Evolutionary conservation across 1,139 yeast species (phyloP).

Genomic region (Lodderomyces beijingensis): DNA sequence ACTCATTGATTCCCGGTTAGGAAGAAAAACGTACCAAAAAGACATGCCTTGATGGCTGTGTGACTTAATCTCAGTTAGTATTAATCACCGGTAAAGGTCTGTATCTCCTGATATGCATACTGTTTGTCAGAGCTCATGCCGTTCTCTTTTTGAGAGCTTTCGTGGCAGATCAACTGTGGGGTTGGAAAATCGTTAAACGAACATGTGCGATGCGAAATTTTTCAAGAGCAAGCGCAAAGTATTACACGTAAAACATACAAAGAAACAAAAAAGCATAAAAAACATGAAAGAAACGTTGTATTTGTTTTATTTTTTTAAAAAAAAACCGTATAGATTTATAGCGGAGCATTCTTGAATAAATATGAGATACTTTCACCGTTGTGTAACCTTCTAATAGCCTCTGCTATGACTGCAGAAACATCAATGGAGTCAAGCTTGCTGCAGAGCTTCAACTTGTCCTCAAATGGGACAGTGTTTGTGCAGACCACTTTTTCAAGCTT

Average conservation of each 20-base stretch:
- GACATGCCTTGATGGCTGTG: conserved; percentile 63
- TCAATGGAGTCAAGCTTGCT: conserved; percentile 64
- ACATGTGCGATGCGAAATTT: too few species aligned
- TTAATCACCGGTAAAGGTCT: too few species aligned
- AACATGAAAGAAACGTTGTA: not conserved
- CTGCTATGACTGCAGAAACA: conserved; percentile 70
- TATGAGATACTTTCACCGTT: conserved; percentile 82
- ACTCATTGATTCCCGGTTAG: not conserved
- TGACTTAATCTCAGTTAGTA: too few species aligned
- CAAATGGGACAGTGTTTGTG: conserved; percentile 72
- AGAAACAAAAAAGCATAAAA: not conserved
- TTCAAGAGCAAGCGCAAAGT: too few species aligned
- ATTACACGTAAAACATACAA: too few species aligned
- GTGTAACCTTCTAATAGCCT: conserved; percentile 75
- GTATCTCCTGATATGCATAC: too few species aligned
- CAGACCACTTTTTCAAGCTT: conserved; percentile 62
- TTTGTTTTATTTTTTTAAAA: not conserved
- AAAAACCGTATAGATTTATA: too few species aligned
- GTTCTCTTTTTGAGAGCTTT: too few species aligned
- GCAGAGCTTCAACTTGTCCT: conserved; percentile 45
- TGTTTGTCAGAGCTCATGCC: not conserved
- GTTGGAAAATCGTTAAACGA: too few species aligned
- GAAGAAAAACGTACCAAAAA: conserved; percentile 54
- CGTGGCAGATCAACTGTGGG: too few species aligned
- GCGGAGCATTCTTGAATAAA: conserved; percentile 51